phyloP scores from a whole-genome alignment of 805 yeast species.

The Metschnikowia cerradonensis region DNA sequence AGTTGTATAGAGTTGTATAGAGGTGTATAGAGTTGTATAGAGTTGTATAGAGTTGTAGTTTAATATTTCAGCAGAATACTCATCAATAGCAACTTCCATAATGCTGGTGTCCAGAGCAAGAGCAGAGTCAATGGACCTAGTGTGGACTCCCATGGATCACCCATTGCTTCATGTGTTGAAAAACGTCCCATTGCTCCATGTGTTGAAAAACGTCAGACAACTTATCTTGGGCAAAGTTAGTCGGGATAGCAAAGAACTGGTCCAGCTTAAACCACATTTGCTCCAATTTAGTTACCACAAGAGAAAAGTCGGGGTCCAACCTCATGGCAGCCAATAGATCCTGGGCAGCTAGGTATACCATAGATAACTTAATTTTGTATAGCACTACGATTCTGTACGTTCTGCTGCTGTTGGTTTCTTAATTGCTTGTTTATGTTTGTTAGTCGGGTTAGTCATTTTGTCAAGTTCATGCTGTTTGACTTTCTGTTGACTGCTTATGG shows the following conservation, averaged over 20 bases:
- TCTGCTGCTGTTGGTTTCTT: no score
- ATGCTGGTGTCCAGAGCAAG: slow-evolving; percentile 9
- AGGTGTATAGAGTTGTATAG: no score
- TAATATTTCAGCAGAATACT: not conserved
- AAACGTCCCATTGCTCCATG: slow-evolving; percentile 17
- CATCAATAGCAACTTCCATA: not conserved
- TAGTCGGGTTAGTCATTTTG: no score
- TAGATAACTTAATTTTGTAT: no score
- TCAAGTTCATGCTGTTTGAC: no score
- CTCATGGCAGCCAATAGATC: slow-evolving; percentile 38
- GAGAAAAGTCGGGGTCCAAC: slow-evolving; percentile 36
- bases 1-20: no score
- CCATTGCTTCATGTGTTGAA: slow-evolving; percentile 19
- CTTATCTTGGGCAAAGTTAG: slow-evolving; percentile 9
- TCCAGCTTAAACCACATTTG: slow-evolving; percentile 55
- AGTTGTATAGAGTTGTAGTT: no score
- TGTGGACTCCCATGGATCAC: slow-evolving; percentile 4
- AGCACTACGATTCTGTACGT: no score
- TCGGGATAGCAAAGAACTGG: slow-evolving; percentile 31
- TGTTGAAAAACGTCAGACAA: slow-evolving; percentile 12
- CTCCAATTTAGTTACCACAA: slow-evolving; percentile 46
- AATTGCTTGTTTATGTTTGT: no score
- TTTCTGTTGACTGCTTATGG: no score
- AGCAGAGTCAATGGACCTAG: slow-evolving; percentile 9
- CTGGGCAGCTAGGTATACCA: no score